Evolutionary conservation across 1,284 basidiomycete species (phyloP), one percentile per base, ranked within the genome.

Genomic region (Rhodofomes roseus): DNA sequence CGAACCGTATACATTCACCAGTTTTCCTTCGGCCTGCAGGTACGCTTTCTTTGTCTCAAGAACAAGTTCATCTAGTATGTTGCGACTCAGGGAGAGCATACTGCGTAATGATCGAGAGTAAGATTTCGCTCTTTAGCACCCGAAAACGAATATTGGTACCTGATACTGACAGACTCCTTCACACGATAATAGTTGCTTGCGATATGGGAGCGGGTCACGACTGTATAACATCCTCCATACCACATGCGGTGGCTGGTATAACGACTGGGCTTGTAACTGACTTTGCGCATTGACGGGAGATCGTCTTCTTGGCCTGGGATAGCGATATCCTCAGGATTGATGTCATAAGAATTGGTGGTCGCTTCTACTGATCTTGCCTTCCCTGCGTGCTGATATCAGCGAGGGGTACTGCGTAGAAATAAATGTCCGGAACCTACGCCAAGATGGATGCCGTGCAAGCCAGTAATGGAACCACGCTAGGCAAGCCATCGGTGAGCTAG

Each of bases 11-110:
- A 89, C 77, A 8, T 79, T 78, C 56, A 88, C 83, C 48, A 73
- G 76, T 64, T 84, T 73, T 56, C 81, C 75, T 66, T 83, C 79
- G 2, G 81, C 79, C 12, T 77, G 74, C 36, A 76, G 63, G 66
- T 86, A 87, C 8, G 72, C 70, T 48, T 73, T 74, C 71, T 82
- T 85, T 1, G 87, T 86, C 39, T 87, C 83, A 2, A 77, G 69
- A 1, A 89, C 72, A 4, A 89, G 73, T 2, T 76, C 64, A 37
- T 81, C 77, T 14, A 89, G 74, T 27, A 83, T 62, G 0, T 64
- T 60, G 52, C 81, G 81, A 56, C 76, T 67, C 18, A 81, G 75
- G 2, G 83, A 75, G 57, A 86, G 64, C 44, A 89, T 82, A 36
- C 85, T 87, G 56, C 53, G 56, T 41, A n/a, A 20, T 14, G n/a